A percentile compares a stretch with the other conserved stretches of the same genome.
phyloP scores from a whole-genome alignment of 2,329 filamentous ascomycete genomes.

The Phaeosphaeriaceae sp. region DNA sequence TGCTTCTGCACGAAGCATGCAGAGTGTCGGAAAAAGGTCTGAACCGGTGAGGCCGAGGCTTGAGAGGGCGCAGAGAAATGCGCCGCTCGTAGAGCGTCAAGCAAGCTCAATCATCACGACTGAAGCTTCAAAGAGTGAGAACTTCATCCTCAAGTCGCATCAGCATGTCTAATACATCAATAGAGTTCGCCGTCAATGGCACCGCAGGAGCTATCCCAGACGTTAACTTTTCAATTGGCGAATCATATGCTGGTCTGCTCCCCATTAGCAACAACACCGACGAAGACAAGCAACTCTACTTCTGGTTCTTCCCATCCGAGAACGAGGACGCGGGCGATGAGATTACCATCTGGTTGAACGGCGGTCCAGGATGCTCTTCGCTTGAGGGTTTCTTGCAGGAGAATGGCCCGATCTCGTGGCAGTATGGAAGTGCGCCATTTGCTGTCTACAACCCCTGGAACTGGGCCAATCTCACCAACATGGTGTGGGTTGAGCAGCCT shows the following conservation, averaged over 20 bases:
- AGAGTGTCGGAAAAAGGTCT: constrained; percentile 38
- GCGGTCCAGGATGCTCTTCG: constrained; percentile 55
- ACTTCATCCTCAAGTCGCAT: no score
- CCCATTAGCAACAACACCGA: constrained; percentile 61
- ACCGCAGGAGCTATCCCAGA: constrained; percentile 55
- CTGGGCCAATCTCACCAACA: constrained; percentile 72
- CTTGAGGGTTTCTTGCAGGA: constrained; percentile 60
- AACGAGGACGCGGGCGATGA: constrained; percentile 58
- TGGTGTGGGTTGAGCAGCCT: constrained; percentile 78
- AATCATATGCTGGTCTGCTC: constrained; percentile 57
- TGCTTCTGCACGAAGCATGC: constrained; percentile 37
- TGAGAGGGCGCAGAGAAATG: constrained; percentile 23
- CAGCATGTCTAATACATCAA: constrained; percentile 8
- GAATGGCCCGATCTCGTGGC: constrained; percentile 57
- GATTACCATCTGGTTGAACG: constrained; percentile 57
- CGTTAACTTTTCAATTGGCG: constrained; percentile 55
- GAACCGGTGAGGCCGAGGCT: constrained; percentile 36
- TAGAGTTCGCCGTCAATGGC: constrained; percentile 49
- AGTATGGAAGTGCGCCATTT: constrained; percentile 48
- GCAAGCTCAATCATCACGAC: constrained; percentile 48
- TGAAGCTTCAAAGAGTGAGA: constrained; percentile 38
- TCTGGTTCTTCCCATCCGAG: constrained; percentile 64
- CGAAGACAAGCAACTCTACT: constrained; percentile 58
- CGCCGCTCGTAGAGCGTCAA: constrained; percentile 32
- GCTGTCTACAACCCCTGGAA: constrained; percentile 55